Evolutionary conservation across 352 stramenopile species (phyloP), one percentile per base, ranked within the genome.

Genomic region (Blastocystis sp.): DNA sequence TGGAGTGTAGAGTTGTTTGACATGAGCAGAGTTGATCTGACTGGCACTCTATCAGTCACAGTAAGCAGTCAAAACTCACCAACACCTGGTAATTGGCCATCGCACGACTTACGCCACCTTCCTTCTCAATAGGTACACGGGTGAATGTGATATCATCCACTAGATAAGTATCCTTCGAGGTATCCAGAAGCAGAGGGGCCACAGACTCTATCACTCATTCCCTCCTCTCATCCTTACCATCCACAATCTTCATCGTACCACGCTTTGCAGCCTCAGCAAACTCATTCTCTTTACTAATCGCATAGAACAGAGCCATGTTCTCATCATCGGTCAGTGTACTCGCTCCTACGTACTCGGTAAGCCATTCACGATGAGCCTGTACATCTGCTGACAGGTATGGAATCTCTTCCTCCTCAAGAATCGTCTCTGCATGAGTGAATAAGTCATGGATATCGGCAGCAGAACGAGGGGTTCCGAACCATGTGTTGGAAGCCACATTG

Each of bases 131-230:
- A n/a, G 16, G 14, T 24, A 75, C 52, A 46, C 11, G 63, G 19
- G 63, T 75, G 37, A 75, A 75, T 21, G 63, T 75, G 63, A 75
- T 75, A 9, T 42, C 63, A 46, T 75, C 63, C 63, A 75, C 63
- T 19, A 49, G 5, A 46, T 75, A 75, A 6, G 29, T 49, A 24
- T 49, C 19, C 32, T 54, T 54, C 1, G n/a, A 32, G 32, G n/a
- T n/a, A 19, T n/a, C 37, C 4, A 24, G 5, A 7, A 24, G 63
- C 19, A n/a, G 5, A 5, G 63, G 32, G 19, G 21, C 21, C 4
- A 75, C 14, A 39, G 63, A 32, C 35, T 75, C 63, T 75, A 75
- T 46, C 14, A 5, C 29, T 54, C 4, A 75, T 46, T 24, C 42
- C 2, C 5, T 24, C 32, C 11, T n/a, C 7, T 0, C 71, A 43